Conservation (phyloP, 108 stramenopile species). For the Mayamaea pseudoterrestris region DNA sequence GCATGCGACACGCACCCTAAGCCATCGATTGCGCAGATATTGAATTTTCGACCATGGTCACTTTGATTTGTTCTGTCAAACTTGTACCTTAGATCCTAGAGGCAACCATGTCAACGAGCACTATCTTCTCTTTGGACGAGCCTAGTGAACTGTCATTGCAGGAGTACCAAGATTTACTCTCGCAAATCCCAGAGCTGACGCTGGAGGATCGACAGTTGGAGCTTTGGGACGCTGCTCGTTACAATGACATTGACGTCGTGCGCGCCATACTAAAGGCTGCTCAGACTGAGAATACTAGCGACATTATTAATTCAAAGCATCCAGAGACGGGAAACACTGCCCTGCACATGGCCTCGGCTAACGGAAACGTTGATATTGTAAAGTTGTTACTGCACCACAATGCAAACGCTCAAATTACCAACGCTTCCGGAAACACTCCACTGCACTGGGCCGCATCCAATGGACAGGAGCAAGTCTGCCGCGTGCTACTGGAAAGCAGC, state of each 20-base stretch:
- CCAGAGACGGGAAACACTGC: conserved; percentile 37
- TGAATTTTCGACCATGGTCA: no score
- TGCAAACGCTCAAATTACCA: conserved; percentile 16
- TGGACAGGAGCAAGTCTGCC: conserved; percentile 40
- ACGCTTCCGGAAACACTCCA: conserved; percentile 67
- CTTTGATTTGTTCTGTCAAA: no score
- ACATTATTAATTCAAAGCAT: conserved; percentile 17
- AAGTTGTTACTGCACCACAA: conserved; percentile 28
- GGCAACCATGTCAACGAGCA: no score
- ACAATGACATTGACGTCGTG: conserved; percentile 56
- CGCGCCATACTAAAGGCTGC: conserved; percentile 35
- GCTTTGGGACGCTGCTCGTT: conserved; percentile 60
- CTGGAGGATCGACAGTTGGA: conserved; percentile 43
- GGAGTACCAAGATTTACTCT: conserved; percentile 21
- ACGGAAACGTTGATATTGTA: conserved; percentile 42
- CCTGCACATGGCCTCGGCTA: conserved; percentile 75
- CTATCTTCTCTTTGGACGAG: no score
- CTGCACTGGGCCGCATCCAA: conserved; percentile 80
- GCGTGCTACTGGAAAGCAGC: conserved; percentile 32
- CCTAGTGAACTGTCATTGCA: no score
- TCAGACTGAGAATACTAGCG: conserved; percentile 2
- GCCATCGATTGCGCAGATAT: no score
- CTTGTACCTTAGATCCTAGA: no score
- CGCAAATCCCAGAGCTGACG: conserved; percentile 18
- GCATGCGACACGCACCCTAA: no score